Evolutionary conservation across 768 basidiomycete genomes (phyloP).

Genomic region (Xerocomellus intermedius): DNA sequence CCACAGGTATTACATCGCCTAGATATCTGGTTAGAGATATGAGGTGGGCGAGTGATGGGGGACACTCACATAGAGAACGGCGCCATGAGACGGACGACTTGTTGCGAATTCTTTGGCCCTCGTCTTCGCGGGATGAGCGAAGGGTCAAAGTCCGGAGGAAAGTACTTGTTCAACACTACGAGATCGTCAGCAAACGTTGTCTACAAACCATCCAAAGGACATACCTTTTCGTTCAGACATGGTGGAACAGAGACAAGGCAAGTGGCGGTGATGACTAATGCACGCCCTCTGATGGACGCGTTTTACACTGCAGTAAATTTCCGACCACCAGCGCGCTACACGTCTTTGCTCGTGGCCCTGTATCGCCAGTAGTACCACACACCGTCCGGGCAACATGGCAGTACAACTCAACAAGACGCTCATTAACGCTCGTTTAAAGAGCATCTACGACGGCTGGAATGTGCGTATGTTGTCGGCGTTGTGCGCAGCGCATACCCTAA

Average conservation of each 20-base stretch:
- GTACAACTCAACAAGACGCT: constrained; percentile 69
- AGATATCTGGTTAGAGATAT: constrained; percentile 6
- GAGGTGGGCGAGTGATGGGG: background rate
- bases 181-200: constrained; percentile 7
- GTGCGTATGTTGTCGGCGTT: constrained; percentile 37
- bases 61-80: constrained; percentile 89
- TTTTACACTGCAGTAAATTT: constrained; percentile 33
- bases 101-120: constrained; percentile 90
- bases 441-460: constrained; percentile 61
- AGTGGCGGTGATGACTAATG: constrained; percentile 30
- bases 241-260: constrained; percentile 14
- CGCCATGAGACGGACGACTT: constrained; percentile 98
- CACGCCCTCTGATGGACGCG: constrained; percentile 22
- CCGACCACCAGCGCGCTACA: constrained; percentile 23
- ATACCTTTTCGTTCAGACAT: constrained; percentile 87
- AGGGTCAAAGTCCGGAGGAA: constrained; percentile 98
- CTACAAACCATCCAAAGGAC: constrained; percentile 1
- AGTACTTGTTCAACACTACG: constrained; percentile 89
- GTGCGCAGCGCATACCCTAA: constrained; percentile 12
- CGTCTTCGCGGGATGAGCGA: constrained; percentile 91
- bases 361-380: background rate
- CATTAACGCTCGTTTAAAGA: constrained; percentile 57
- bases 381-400: constrained; percentile 42
- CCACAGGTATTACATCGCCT: constrained; percentile 96
- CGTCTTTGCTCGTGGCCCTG: constrained; percentile 15